These are phyloP conservation scores for Rossbeevera mucosa DNA, from an alignment of 768 basidiomycete species.

Conservation along the genomic window DNA sequence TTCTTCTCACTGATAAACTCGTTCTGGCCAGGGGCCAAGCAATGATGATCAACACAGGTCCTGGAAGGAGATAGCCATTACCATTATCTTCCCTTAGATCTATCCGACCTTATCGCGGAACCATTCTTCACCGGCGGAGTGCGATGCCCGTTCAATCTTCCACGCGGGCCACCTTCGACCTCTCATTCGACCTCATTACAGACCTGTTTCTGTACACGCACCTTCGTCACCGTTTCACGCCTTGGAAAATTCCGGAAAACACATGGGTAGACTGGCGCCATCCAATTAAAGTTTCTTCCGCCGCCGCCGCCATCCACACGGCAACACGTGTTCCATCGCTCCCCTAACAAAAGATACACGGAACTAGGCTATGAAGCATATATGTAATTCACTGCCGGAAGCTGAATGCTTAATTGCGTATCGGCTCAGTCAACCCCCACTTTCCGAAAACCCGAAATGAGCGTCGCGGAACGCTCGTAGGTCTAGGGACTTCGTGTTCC, in stretches of 20 bases:
- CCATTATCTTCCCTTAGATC: conserved; percentile 9
- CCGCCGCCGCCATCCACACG: background rate
- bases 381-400: conserved; percentile 4
- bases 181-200: conserved; percentile 3
- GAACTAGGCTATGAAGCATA: background rate
- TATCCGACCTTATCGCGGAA: conserved; percentile 22
- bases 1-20: background rate
- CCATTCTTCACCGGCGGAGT: conserved; percentile 1
- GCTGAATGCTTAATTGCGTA: conserved; percentile 4
- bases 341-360: background rate
- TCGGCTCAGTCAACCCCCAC: background rate
- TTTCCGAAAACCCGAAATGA: conserved; percentile 13
- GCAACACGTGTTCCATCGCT: conserved; percentile 12
- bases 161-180: conserved; percentile 3
- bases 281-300: background rate
- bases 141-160: conserved; percentile 15
- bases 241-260: background rate
- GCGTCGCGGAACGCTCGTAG: conserved; percentile 23
- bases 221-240: conserved; percentile 4
- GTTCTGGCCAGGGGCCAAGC: background rate
- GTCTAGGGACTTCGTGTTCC: background rate
- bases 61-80: conserved; percentile 10
- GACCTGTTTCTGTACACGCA: background rate
- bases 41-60: conserved; percentile 12
- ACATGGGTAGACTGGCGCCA: background rate